Evolutionary conservation across 331 rosid species (phyloP).

Genomic region (Stylosanthes scabra): DNA sequence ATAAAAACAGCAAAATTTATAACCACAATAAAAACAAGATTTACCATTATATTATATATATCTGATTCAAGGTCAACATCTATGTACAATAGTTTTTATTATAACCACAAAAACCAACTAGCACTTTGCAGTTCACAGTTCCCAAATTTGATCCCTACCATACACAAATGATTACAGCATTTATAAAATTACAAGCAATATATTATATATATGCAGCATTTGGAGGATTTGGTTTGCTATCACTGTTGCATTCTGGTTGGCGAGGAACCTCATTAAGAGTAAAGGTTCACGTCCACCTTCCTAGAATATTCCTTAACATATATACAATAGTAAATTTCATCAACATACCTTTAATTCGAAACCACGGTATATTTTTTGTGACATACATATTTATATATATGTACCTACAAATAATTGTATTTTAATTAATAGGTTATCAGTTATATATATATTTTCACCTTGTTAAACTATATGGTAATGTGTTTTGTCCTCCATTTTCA

Average conservation of each 20-base stretch:
- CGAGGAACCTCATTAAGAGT: slow-evolving; percentile 51
- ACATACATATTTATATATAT: slow-evolving; percentile 30
- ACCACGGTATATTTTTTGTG: slow-evolving; percentile 55
- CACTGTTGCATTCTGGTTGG: slow-evolving; percentile 52
- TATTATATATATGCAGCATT: slow-evolving; percentile 18
- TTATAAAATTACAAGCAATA: slow-evolving; percentile 31
- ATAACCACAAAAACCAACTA: slow-evolving; percentile 36
- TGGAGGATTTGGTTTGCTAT: slow-evolving; percentile 38
- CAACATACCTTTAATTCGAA: slow-evolving; percentile 44
- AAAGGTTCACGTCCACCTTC: slow-evolving; percentile 51
- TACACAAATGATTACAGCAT: slow-evolving; percentile 43
- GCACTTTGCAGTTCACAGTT: slow-evolving; percentile 29
- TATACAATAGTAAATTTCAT: slow-evolving; percentile 37
- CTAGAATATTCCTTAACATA: slow-evolving; percentile 43
- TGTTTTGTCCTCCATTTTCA: slow-evolving; percentile 51
- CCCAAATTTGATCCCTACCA: slow-evolving; percentile 41
- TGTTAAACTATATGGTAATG: slow-evolving; percentile 39
- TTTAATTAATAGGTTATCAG: not conserved
- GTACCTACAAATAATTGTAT: slow-evolving; percentile 41
- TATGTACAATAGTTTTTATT: slow-evolving; percentile 51
- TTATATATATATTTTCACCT: slow-evolving; percentile 14
- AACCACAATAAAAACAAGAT: slow-evolving; percentile 35
- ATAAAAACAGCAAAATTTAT: slow-evolving; percentile 14
- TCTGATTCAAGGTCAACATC: slow-evolving; percentile 42
- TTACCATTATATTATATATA: slow-evolving; percentile 28